A percentile compares a stretch with the other conserved stretches of the same genome.
phyloP scores from a whole-genome alignment of 305 asterid genomes.

The Rubia tinctorum region DNA sequence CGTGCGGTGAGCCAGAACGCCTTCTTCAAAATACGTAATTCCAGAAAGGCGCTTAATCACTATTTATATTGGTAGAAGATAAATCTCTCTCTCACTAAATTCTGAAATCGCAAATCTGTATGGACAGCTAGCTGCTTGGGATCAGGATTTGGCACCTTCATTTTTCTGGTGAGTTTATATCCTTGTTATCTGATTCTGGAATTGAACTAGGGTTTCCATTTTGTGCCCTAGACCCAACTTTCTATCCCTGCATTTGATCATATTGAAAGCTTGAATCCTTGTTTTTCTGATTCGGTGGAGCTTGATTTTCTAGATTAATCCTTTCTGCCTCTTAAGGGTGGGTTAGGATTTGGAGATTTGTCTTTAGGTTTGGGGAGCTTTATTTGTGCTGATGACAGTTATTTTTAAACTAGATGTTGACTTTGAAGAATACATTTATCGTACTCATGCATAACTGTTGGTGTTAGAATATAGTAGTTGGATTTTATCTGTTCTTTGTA shows the following conservation, averaged over 20 bases:
- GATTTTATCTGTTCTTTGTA: neutral
- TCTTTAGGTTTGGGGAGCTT: neutral
- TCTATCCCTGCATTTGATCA: slow-evolving; percentile 8
- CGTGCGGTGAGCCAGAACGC: neutral
- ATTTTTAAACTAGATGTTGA: slow-evolving; percentile 1
- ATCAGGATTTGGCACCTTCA: slow-evolving; percentile 7
- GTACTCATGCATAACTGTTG: neutral
- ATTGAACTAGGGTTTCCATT: slow-evolving; percentile 19
- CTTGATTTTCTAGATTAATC: slow-evolving; percentile 3
- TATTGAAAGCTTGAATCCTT: neutral
- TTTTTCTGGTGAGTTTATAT: neutral
- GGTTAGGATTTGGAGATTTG: neutral
- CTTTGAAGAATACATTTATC: neutral
- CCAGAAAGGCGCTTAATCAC: neutral
- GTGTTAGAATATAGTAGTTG: neutral
- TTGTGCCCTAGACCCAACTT: neutral
- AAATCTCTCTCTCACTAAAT: slow-evolving; percentile 8
- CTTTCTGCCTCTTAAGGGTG: neutral
- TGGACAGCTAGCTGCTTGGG: neutral
- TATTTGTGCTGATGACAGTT: neutral
- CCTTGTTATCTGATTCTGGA: neutral
- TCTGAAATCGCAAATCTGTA: slow-evolving; percentile 2
- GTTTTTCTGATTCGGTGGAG: neutral
- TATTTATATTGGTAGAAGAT: neutral
- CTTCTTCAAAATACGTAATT: neutral